Evolutionary conservation across 306 rosid species (phyloP).

Genomic region (Lathyrus oleraceus): DNA sequence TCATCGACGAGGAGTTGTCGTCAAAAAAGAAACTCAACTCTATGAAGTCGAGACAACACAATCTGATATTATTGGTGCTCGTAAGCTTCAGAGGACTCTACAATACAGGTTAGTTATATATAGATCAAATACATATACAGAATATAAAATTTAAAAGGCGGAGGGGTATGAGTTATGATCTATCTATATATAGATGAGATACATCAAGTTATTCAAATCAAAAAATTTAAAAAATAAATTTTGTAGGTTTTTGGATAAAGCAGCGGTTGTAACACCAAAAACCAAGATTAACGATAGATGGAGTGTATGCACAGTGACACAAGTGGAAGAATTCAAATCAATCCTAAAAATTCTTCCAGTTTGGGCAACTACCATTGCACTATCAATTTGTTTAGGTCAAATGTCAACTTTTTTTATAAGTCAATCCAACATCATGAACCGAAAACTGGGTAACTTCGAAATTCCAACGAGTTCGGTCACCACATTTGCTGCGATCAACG

Average conservation of each 20-base stretch:
- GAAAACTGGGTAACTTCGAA: conserved; percentile 41
- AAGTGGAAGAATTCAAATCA: conserved; percentile 61
- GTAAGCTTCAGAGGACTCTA: conserved; percentile 44
- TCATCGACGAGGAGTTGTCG: conserved; percentile 40
- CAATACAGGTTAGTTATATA: conserved; percentile 46
- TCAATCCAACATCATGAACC: conserved; percentile 53
- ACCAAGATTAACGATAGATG: conserved; percentile 36
- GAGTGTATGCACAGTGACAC: conserved; percentile 60
- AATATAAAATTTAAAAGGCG: no score
- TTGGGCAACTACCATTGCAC: conserved; percentile 59
- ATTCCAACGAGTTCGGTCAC: conserved; percentile 61
- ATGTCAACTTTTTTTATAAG: conserved; percentile 60
- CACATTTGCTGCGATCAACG: conserved; percentile 49
- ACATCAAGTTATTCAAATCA: no score
- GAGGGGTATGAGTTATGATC: no score
- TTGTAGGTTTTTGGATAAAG: conserved; percentile 63
- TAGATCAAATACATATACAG: no score
- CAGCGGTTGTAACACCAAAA: conserved; percentile 43
- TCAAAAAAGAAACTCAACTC: conserved; percentile 22
- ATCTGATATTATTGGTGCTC: conserved; percentile 50
- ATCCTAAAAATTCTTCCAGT: conserved; percentile 51
- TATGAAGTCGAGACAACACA: conserved; percentile 48
- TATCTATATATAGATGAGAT: no score
- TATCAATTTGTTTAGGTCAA: conserved; percentile 52
- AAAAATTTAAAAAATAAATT: no score